These are phyloP conservation scores for Quercus lobata DNA, from an alignment of 331 rosid species.

Conservation along the genomic window DNA sequence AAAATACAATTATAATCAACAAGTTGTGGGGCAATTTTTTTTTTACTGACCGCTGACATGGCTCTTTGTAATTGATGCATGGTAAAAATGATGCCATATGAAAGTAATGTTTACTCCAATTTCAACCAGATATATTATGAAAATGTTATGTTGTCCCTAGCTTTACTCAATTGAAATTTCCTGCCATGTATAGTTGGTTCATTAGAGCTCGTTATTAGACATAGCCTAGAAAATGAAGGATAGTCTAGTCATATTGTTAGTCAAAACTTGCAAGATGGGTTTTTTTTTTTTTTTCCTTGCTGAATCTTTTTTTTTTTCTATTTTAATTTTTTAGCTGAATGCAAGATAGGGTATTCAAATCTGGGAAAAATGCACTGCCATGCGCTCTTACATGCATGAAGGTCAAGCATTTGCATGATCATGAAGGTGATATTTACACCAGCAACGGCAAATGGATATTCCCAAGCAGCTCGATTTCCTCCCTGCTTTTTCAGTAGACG, in stretches of 20 bases:
- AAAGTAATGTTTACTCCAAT: too few species aligned
- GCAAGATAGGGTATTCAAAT: not conserved
- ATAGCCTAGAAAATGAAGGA: not conserved
- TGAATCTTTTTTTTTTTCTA: too few species aligned
- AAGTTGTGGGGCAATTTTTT: too few species aligned
- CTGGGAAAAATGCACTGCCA: not conserved
- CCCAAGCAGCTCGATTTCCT: constrained; percentile 70
- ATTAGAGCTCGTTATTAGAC: not conserved
- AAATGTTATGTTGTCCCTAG: too few species aligned
- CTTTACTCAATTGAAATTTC: not conserved
- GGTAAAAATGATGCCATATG: too few species aligned
- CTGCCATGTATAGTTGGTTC: not conserved
- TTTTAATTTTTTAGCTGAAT: too few species aligned
- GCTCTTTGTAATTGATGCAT: too few species aligned
- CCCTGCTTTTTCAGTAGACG: constrained; percentile 64
- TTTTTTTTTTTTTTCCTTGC: too few species aligned
- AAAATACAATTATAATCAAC: too few species aligned
- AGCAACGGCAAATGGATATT: constrained; percentile 87
- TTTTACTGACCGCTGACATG: too few species aligned
- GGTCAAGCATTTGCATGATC: constrained; percentile 90
- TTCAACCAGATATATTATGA: too few species aligned
- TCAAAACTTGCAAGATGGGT: not conserved
- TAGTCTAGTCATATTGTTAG: not conserved
- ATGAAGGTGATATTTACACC: constrained; percentile 81
- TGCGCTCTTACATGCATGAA: constrained; percentile 62